Evolutionary conservation across 129 eudicot genomes (phyloP).

Genomic region (Helichrysum umbraculigerum): DNA sequence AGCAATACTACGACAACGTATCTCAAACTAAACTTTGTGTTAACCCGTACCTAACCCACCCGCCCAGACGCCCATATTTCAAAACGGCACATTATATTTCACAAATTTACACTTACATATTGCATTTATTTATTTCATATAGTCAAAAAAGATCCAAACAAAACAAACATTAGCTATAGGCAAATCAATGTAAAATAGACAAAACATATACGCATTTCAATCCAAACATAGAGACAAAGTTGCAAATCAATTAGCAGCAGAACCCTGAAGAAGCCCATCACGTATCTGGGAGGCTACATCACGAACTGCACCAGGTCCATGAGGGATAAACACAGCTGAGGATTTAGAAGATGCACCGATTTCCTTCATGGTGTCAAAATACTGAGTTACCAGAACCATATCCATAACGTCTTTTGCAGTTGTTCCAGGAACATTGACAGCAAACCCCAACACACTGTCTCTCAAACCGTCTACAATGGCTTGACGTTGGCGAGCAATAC

Average conservation of each 20-base stretch:
- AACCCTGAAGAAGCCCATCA: constrained; percentile 77
- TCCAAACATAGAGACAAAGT: neutral
- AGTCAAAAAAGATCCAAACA: neutral
- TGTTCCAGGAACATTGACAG: constrained; percentile 79
- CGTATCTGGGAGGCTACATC: constrained; percentile 90
- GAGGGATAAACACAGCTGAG: constrained; percentile 81
- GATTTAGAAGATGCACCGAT: constrained; percentile 80
- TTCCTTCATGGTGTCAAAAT: constrained; percentile 87
- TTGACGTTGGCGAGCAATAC: constrained; percentile 86
- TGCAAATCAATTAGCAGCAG: constrained; percentile 20
- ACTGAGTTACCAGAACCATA: constrained; percentile 87
- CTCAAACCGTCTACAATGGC: constrained; percentile 89
- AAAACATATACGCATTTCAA: neutral
- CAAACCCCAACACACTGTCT: constrained; percentile 82
- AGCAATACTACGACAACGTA: neutral
- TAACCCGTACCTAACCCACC: neutral
- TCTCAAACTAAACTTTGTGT: neutral
- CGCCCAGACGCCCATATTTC: neutral
- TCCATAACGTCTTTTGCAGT: constrained; percentile 89
- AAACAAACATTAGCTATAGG: constrained; percentile 26
- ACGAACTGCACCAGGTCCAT: constrained; percentile 88
- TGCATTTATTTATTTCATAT: neutral
- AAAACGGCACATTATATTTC: neutral
- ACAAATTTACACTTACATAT: neutral
- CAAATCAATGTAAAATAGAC: neutral